Conservation (phyloP, 1,284 basidiomycete genomes). For the Nidula niveotomentosa region DNA sequence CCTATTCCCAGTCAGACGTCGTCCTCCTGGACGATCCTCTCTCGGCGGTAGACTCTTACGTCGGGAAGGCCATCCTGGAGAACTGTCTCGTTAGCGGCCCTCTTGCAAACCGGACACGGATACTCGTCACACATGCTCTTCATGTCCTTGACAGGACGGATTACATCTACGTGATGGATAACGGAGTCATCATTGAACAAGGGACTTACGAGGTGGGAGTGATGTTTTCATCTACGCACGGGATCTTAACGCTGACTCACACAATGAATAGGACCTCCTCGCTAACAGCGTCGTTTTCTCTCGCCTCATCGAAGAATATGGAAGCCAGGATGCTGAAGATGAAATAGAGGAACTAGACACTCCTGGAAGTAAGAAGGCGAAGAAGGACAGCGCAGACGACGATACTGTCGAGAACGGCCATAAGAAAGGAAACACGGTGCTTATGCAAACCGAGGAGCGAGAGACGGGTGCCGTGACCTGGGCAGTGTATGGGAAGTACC, state of each 20-base stretch:
- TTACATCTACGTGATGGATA: conserved; percentile 75
- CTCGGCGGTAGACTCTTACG: conserved; percentile 74
- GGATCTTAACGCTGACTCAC: background rate
- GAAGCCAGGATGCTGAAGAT: conserved; percentile 36
- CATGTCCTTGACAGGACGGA: conserved; percentile 68
- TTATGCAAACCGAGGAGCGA: conserved; percentile 60
- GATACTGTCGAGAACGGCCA: conserved; percentile 14
- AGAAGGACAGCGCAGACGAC: conserved; percentile 16
- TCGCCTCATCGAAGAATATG: conserved; percentile 62
- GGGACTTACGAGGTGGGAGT: conserved; percentile 55
- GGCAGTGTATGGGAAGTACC: conserved; percentile 53
- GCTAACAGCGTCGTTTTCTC: conserved; percentile 51
- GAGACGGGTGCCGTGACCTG: conserved; percentile 51
- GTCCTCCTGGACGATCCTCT: conserved; percentile 74
- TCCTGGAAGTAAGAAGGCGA: conserved; percentile 7
- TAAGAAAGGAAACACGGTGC: conserved; percentile 27
- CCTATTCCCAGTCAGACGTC: conserved; percentile 76
- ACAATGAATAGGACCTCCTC: conserved; percentile 45
- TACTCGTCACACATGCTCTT: conserved; percentile 78
- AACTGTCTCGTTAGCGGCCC: conserved; percentile 59
- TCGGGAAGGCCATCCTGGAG: conserved; percentile 61
- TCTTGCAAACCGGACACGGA: conserved; percentile 61
- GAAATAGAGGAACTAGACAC: background rate
- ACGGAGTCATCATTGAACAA: conserved; percentile 63
- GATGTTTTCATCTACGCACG: background rate